Base-by-base conservation (phyloP, 352 stramenopile genomes). In the Phytophthora litchii region DNA sequence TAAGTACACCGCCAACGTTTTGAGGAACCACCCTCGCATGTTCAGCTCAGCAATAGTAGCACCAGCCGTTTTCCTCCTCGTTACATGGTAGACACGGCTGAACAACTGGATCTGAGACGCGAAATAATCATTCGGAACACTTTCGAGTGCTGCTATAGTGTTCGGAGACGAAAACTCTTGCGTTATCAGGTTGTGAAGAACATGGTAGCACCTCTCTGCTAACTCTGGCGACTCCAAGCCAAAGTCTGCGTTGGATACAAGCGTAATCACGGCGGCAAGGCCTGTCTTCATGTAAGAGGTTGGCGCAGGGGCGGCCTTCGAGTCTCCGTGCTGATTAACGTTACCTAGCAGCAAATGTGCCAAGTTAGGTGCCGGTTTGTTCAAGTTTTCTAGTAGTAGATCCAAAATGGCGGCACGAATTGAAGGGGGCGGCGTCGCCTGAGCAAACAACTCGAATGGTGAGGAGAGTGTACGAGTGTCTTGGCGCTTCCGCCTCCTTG, bases 11-110 rank as follows among this genome's bases (percentile, higher is more conserved):
- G 86, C 77, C 1, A 93, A 63, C 3, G 73, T 79, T 58, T 95
- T 91, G 54, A 92, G 88, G 38, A 93, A 90, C 86, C 86, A 95
- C 8, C 82, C 83, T 14, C 83, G 83, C 80, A 91, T 90, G 47
- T 90, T 86, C 9, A 95, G 53, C 31, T 88, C 74, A 11, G 77
- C 72, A 57, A 86, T 76, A 8, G 56, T 67, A 38, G 73, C 62
- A 43, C 64, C 61, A 12, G 72, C 53, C 31, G 60, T 68, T 16
- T 65, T 79, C 44, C 78, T 69, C 23, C 60, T 73, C n/a, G 55
- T 44, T 9, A 87, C 65, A 42, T 74, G 64, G 43, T 76, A 83
- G 4, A 84, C 58, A 20, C 64, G 65, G 29, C 61, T 68, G 49
- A 92, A 92, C 11, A 90, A 68, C 51, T 85, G 59, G 8, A 90